These are phyloP conservation scores for Castanospermum australe DNA, from an alignment of 306 rosid species.

Conservation along the genomic window DNA sequence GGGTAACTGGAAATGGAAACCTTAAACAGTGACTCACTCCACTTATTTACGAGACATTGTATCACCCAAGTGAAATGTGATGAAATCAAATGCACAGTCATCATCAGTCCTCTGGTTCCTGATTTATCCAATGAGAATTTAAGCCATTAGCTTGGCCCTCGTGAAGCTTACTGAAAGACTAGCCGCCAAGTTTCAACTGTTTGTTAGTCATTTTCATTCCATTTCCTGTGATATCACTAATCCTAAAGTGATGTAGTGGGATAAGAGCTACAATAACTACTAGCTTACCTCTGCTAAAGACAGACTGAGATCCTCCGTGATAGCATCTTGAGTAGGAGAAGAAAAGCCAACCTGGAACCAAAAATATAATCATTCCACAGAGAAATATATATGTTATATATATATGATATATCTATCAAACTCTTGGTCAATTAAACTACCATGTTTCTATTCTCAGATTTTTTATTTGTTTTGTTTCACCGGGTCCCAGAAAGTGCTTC, in stretches of 20 bases:
- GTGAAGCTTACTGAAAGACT: neutral
- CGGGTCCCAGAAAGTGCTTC: neutral
- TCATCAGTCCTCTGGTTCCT: no score
- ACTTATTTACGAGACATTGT: no score
- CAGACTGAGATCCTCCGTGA: conserved; percentile 62
- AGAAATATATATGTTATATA: neutral
- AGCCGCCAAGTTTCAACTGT: neutral
- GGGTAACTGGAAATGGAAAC: no score
- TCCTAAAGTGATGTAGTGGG: neutral
- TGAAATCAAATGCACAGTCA: no score
- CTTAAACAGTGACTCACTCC: no score
- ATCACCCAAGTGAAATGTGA: no score
- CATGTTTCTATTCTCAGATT: neutral
- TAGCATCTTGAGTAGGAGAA: conserved; percentile 81
- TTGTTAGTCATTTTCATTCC: neutral
- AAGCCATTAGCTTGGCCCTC: neutral
- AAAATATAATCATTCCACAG: conserved; percentile 15
- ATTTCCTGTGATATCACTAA: conserved; percentile 5
- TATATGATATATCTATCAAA: neutral
- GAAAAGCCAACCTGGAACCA: conserved; percentile 82
- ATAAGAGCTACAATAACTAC: neutral
- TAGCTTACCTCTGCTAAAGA: conserved; percentile 65
- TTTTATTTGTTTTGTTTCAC: neutral
- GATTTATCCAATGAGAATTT: no score
- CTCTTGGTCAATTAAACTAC: neutral